Percentiles rank a stretch among this genome's conserved stretches.
phyloP scores from a whole-genome alignment of 805 yeast species.

The Trichomonascus vanleenenianus region DNA sequence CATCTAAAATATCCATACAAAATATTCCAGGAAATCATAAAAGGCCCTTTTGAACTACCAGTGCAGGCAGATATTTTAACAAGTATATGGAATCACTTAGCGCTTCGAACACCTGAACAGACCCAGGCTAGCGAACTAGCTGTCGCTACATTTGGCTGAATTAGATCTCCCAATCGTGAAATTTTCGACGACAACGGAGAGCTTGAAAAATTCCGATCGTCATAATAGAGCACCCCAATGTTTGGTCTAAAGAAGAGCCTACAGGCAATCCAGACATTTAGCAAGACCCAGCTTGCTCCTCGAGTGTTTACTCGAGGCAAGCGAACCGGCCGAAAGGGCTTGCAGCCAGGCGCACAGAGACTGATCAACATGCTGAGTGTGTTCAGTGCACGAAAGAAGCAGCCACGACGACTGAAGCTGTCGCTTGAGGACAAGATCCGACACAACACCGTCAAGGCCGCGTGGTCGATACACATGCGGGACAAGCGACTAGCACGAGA shows the following conservation, averaged over 20 bases:
- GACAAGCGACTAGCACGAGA: slow-evolving; percentile 38
- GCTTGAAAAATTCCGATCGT: too few species aligned
- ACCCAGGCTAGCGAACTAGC: too few species aligned
- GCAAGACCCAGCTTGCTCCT: background rate
- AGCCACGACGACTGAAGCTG: slow-evolving; percentile 71
- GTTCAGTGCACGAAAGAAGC: slow-evolving; percentile 77
- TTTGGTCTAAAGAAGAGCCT: background rate
- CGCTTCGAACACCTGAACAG: too few species aligned
- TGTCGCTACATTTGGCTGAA: background rate
- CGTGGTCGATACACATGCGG: slow-evolving; percentile 65
- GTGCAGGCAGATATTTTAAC: too few species aligned
- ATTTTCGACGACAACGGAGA: background rate
- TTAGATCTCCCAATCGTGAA: background rate
- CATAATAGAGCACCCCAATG: background rate
- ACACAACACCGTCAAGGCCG: slow-evolving; percentile 72
- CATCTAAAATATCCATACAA: too few species aligned
- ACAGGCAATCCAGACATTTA: background rate
- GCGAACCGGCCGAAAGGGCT: slow-evolving; percentile 36
- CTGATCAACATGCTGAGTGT: slow-evolving; percentile 62
- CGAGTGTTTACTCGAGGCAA: slow-evolving; percentile 38
- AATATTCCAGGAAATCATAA: too few species aligned
- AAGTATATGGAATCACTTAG: too few species aligned
- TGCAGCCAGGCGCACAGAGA: slow-evolving; percentile 42
- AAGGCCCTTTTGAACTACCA: too few species aligned
- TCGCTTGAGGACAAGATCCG: slow-evolving; percentile 76